A percentile compares a stretch with the other conserved stretches of the same genome.
Conservation (phyloP, 441 rosid species). For the Flueggea neowawraea region DNA sequence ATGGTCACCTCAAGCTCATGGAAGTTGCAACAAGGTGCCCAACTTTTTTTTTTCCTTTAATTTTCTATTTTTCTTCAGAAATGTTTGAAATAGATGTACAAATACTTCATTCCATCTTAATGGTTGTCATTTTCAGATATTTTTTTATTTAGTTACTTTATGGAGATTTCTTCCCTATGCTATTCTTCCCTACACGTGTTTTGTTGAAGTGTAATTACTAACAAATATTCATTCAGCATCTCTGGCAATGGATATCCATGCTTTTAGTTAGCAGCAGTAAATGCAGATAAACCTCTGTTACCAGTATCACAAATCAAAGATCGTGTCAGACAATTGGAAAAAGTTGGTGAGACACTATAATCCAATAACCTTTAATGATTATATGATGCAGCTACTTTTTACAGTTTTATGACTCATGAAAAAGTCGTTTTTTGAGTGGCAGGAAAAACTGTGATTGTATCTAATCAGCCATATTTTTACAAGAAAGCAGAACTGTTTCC, state of each 20-base stretch:
- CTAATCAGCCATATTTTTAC: constrained; percentile 92
- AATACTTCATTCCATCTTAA: neutral
- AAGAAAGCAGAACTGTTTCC: constrained; percentile 95
- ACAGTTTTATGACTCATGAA: neutral
- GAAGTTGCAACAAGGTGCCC: constrained; percentile 83
- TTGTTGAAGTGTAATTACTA: neutral
- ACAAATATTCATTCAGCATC: constrained; percentile 41
- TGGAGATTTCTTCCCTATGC: neutral
- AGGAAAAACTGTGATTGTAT: constrained; percentile 83
- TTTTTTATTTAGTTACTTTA: neutral
- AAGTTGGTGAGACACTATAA: constrained; percentile 49
- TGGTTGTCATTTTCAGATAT: neutral
- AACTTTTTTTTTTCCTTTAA: constrained; percentile 12
- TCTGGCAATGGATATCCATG: constrained; percentile 72
- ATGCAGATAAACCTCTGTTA: constrained; percentile 92
- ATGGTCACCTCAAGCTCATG: constrained; percentile 90
- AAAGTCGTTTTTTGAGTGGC: constrained; percentile 25
- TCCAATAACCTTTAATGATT: neutral
- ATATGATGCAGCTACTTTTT: no score
- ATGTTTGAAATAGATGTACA: no score
- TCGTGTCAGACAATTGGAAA: constrained; percentile 75
- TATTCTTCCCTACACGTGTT: neutral
- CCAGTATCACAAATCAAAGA: constrained; percentile 64
- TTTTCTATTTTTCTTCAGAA: neutral
- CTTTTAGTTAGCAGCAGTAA: constrained; percentile 86